Conservation (phyloP, 257 asterid species). For the Pogostemon cablin region DNA sequence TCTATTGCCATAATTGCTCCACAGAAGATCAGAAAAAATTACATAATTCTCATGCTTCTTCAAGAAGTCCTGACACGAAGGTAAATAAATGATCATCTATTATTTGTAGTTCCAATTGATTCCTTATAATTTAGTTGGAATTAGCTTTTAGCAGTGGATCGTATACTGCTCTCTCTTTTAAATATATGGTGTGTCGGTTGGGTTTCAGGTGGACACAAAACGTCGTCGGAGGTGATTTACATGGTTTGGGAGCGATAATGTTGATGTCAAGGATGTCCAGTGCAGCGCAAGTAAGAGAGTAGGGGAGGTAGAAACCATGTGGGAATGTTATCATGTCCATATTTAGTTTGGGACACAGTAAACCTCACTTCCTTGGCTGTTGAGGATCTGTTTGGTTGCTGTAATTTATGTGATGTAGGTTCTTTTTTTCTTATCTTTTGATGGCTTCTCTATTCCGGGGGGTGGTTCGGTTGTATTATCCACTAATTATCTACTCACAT, state of each 20-base stretch:
- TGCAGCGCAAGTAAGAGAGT: constrained; percentile 31
- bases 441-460: not conserved
- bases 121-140: not conserved
- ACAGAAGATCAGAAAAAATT: constrained; percentile 69
- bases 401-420: constrained; percentile 57
- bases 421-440: not conserved
- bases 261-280: too few relatives aligned
- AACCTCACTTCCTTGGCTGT: constrained; percentile 37
- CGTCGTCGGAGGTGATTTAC: constrained; percentile 65
- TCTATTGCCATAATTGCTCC: constrained; percentile 64
- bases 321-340: constrained; percentile 35
- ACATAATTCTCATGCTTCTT: constrained; percentile 51
- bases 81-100: constrained; percentile 34
- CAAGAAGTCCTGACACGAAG: constrained; percentile 66
- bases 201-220: constrained; percentile 68
- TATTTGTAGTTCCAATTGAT: not conserved
- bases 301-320: constrained; percentile 31
- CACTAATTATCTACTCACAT: constrained; percentile 26
- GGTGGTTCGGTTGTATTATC: constrained; percentile 31
- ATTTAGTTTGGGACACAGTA: constrained; percentile 43
- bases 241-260: constrained; percentile 5
- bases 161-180: not conserved
- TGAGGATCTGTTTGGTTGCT: constrained; percentile 49
- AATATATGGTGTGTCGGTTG: not conserved
- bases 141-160: not conserved